Evolutionary conservation across 805 yeast species (phyloP), one percentile per base, ranked within the genome.

Genomic region (Kuraishia hungarica): DNA sequence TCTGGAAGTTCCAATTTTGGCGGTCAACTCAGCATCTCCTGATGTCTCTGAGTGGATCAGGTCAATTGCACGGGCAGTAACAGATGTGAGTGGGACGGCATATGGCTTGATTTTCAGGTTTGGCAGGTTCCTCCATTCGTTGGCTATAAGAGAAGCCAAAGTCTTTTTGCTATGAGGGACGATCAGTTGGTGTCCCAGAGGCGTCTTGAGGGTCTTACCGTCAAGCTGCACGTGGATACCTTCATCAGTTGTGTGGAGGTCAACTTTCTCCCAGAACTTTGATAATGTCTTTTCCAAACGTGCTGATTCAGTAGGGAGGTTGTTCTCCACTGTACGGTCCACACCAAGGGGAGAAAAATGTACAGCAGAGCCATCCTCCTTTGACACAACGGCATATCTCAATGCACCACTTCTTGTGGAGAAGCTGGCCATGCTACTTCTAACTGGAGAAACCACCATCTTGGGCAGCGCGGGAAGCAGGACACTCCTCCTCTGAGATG

Each of bases 61-160:
- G 67, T 94, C 99, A 51, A 94, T 82, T 17, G 96, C 89, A 59
- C 99, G 78, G 1, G 97, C 84, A 3, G 87, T 84, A 54, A 94
- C 71, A 0, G 97, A 89, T 0, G 99, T 94, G 57, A 94, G 71
- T 0, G 98, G 98, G 49, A 94, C 76, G 46, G 87, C 73, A 64
- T 87, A 89, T 19, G 91, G 86, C 67, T 86, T 87, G 62, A 92
- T 81, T 51, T 80, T 74, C 58, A 85, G 75, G 56, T 78, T 77
- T 2, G 93, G 80, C 55, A 94, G 72, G 48, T 80, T 79, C 55
- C 82, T 77, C 99, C 99, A 94, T 71, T 94, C 99, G 64, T 89
- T 89, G 47, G 83, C 83, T 43, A 94, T 74, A 62, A 93, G 69
- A 59, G 83, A 76, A 0, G 97, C 97, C 59, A 94, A 72, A 10